Evolutionary conservation across 140 eudicot species (phyloP).

Genomic region (Cichorium intybus): DNA sequence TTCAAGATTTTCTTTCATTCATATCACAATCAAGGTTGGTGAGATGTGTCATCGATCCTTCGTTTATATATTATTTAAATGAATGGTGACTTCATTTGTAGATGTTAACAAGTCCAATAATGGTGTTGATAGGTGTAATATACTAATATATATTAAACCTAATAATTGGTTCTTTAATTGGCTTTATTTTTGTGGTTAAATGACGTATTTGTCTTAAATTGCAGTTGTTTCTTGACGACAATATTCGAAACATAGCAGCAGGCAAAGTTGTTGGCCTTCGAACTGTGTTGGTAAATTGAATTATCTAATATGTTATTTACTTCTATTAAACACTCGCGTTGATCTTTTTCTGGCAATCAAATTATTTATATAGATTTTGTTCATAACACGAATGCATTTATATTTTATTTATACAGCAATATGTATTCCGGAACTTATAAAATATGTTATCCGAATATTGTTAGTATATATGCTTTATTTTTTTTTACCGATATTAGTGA

Average conservation of each 20-base stretch:
- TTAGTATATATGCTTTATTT: too few species aligned
- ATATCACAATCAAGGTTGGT: conserved; percentile 2
- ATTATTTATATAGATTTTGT: too few species aligned
- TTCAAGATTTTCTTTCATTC: too few species aligned
- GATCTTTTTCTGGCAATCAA: too few species aligned
- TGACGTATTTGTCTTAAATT: conserved; percentile 7
- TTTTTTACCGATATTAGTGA: too few species aligned
- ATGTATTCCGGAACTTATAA: too few species aligned
- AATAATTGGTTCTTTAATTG: not conserved
- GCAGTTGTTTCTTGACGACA: conserved; percentile 90
- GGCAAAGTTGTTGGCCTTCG: conserved; percentile 78
- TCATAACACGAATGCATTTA: too few species aligned
- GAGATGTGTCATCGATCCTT: not conserved
- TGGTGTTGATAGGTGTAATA: not conserved
- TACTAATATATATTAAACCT: not conserved
- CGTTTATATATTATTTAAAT: not conserved
- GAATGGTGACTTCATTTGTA: not conserved
- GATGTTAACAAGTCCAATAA: not conserved
- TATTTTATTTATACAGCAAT: too few species aligned
- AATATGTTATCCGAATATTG: too few species aligned
- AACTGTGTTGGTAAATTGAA: conserved; percentile 65
- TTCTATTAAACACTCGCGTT: too few species aligned
- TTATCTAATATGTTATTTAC: not conserved
- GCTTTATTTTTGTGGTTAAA: not conserved
- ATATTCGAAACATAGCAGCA: conserved; percentile 63